Evolutionary conservation across 73 alveolate species (phyloP), one percentile per base, ranked within the genome.

Genomic region (Diophrys appendiculata): DNA sequence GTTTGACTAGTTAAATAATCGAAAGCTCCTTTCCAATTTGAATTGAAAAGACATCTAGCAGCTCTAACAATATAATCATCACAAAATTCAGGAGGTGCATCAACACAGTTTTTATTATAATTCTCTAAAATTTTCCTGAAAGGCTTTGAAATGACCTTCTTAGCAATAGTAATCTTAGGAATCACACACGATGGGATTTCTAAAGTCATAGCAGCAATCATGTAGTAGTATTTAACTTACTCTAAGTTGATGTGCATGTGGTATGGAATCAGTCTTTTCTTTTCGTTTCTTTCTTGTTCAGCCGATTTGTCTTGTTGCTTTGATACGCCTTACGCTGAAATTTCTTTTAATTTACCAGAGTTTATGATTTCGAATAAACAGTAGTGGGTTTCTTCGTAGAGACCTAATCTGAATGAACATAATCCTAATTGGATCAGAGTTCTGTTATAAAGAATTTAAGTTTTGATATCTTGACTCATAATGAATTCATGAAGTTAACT

Each of bases 171-270:
- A 65, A 56, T 79, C 31, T 82, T 67, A 67, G 82, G 65, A 26
- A 54, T 78, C 1, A 69, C 69, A 52, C 33, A 27, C 79, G 83
- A 79, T 0, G 95, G 93, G 56, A 91, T 88, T 76, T 91, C 97
- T 33, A 83, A 35, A 14, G 83, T 80, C 97, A 91, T 91, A 28
- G 97, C 91, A 56, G 91, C 68, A 29, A 88, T 79, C 88, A 81
- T 85, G 84, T 91, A 89, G 29, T 78, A 80, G 83, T 89, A 88
- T 75, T 91, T 94, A 33, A 91, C 81, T 25, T 68, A 75, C 78
- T 91, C 92, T 28, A 76, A 73, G 69, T 91, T 89, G 78, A 91
- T 91, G 90, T 91, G 97, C 93, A 91, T 76, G 75, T 91, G 97
- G 83, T 77, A 79, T 0, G 97, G 97, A 34, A 88, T 84, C 70